Evolutionary conservation across 225 moss, liverwort and hornwort species (phyloP), one percentile per base, ranked within the genome.

Genomic region (Polytrichum commune): DNA sequence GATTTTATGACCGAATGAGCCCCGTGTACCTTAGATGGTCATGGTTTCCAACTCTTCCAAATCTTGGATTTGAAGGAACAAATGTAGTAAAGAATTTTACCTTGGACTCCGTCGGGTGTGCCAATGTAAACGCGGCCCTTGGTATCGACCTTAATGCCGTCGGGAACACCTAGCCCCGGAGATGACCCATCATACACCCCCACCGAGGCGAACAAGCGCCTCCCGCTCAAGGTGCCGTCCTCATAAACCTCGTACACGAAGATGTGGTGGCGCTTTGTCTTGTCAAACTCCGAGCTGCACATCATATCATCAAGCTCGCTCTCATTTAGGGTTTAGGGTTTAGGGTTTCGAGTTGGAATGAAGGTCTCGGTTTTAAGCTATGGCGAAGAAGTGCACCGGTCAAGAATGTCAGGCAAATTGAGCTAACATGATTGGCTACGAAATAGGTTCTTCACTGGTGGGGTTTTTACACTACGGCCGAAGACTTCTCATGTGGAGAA

Each of bases 111-210:
- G 55, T 92, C 92, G 2, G 75, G 76, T 54, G 75, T 84, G 18
- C 85, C 88, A 27, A 79, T 53, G 60, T 90, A 90, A 38, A 92
- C 74, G 25, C 80, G 90, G 69, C 90, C 92, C 38, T 79, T 80
- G 6, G 84, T 90, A 67, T 92, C 92, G 19, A 92, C 86, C 78
- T 92, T 92, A 69, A 92, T 88, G 75, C 92, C 92, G 63, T 92
- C 92, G 5, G 90, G 92, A 33, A 81, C 75, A 60, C 88, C 92
- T 2, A 92, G 74, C 55, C 75, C 75, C 22, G 85, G 84, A 53
- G 69, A 0, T 7, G 84, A 82, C 64, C 90, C 90, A 70, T 92
- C 88, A 65, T 90, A 92, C 32, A 85, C 64, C 24, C 85, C 88
- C 56, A 92, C 88, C 18, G 90, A 84, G 24, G 90, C 90, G 62